Evolutionary conservation across 1,284 basidiomycete species (phyloP).

Genomic region (Exobasidium cylindrosporum): DNA sequence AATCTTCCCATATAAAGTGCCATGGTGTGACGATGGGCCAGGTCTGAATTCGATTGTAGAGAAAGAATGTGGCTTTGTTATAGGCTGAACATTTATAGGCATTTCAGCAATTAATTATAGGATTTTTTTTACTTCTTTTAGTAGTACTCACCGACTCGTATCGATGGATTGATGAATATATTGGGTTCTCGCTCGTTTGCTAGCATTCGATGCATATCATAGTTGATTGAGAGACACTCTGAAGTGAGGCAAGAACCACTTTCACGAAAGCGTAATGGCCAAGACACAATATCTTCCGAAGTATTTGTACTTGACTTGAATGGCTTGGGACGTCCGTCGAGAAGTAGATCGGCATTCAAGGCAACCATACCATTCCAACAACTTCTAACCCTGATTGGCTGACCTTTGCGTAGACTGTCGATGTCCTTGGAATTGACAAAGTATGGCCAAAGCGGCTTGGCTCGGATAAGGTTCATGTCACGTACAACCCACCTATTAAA

Average conservation of each 20-base stretch:
- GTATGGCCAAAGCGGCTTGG: constrained; percentile 14
- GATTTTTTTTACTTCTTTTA: no score
- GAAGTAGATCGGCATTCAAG: constrained; percentile 4
- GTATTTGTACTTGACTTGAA: neutral
- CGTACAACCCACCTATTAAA: neutral
- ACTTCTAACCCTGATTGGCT: constrained; percentile 7
- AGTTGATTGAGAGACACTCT: constrained; percentile 5
- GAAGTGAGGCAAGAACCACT: neutral
- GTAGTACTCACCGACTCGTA: neutral
- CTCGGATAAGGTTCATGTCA: neutral
- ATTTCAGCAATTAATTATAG: no score
- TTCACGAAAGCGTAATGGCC: neutral
- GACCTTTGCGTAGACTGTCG: neutral
- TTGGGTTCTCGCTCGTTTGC: neutral
- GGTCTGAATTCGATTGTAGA: neutral
- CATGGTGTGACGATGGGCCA: constrained; percentile 3
- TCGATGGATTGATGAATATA: constrained; percentile 8
- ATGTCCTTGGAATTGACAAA: neutral
- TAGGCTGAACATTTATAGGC: neutral
- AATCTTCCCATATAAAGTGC: constrained; percentile 4
- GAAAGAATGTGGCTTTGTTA: neutral
- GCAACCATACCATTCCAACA: constrained; percentile 13
- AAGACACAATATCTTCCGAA: neutral
- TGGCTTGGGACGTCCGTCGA: neutral
- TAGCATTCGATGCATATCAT: constrained; percentile 5